Percentiles rank a stretch among this genome's conserved stretches.
phyloP scores from a whole-genome alignment of 2,329 filamentous ascomycete genomes.

The Allantophomopsis cytisporea region DNA sequence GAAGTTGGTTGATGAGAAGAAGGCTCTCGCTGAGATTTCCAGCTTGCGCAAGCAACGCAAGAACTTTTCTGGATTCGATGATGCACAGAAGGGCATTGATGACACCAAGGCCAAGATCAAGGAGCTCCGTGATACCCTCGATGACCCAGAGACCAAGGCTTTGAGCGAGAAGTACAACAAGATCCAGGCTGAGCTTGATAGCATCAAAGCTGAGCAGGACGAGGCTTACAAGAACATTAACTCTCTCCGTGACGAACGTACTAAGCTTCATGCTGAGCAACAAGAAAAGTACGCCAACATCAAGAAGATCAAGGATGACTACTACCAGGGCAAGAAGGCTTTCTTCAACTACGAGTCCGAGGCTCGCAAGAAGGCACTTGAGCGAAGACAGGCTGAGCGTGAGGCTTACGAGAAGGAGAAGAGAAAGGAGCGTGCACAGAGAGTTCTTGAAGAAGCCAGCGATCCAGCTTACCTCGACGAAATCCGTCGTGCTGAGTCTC shows the following conservation, averaged over 20 bases:
- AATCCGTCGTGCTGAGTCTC: constrained; percentile 74
- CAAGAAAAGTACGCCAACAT: constrained; percentile 74
- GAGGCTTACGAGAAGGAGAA: constrained; percentile 58
- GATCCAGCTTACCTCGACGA: constrained; percentile 86
- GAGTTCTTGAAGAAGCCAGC: constrained; percentile 67
- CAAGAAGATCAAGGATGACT: constrained; percentile 80
- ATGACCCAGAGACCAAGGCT: constrained; percentile 83
- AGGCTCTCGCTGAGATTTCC: constrained; percentile 73
- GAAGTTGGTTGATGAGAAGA: constrained; percentile 96
- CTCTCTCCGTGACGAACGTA: constrained; percentile 70
- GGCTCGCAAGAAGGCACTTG: constrained; percentile 59
- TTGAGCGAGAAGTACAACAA: constrained; percentile 75
- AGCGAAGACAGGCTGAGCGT: constrained; percentile 71
- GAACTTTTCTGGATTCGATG: constrained; percentile 75
- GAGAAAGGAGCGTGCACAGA: constrained; percentile 63
- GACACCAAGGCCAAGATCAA: constrained; percentile 78
- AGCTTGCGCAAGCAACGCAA: constrained; percentile 80
- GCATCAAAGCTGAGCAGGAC: constrained; percentile 86
- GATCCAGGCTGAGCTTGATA: constrained; percentile 78
- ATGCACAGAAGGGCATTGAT: constrained; percentile 78
- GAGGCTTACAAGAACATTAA: constrained; percentile 81
- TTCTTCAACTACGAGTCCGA: constrained; percentile 74
- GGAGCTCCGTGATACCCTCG: constrained; percentile 75
- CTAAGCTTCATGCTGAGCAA: constrained; percentile 72
- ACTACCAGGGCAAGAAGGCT: constrained; percentile 73